A percentile compares a stretch with the other conserved stretches of the same genome.
phyloP scores from a whole-genome alignment of 306 rosid species.

The Cicer chorassanicum region DNA sequence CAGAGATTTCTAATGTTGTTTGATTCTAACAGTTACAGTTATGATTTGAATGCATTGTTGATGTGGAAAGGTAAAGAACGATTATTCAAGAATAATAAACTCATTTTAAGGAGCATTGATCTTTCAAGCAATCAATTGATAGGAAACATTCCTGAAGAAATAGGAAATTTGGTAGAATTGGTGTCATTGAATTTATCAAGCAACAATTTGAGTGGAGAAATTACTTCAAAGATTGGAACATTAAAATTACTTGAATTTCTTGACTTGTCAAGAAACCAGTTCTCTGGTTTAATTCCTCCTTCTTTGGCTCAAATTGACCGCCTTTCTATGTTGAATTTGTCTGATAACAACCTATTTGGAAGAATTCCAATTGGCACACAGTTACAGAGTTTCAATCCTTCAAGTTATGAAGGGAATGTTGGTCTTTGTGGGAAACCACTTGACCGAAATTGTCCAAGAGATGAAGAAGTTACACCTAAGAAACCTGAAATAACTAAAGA shows the following conservation, averaged over 20 bases:
- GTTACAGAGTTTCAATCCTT: background rate
- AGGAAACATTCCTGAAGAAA: constrained; percentile 13
- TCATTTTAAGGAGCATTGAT: constrained; percentile 19
- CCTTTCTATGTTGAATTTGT: background rate
- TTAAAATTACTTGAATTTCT: constrained; percentile 13
- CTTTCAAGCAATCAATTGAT: constrained; percentile 29
- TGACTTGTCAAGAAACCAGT: constrained; percentile 36
- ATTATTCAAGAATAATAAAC: background rate
- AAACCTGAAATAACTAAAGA: background rate
- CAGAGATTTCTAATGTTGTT: too few species aligned
- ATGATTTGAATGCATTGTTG: background rate
- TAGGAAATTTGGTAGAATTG: background rate
- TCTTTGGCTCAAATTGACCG: constrained; percentile 16
- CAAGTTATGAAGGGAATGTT: constrained; percentile 13
- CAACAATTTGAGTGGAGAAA: constrained; percentile 29
- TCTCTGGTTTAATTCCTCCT: background rate
- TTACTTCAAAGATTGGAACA: constrained; percentile 5
- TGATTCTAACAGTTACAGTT: too few species aligned
- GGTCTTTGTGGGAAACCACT: constrained; percentile 37
- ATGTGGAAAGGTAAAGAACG: constrained; percentile 21
- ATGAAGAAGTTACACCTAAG: background rate
- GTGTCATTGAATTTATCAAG: constrained; percentile 22
- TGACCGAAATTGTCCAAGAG: background rate
- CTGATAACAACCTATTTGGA: background rate
- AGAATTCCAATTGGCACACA: constrained; percentile 11